Conservation (phyloP, 495 filamentous ascomycete species). For the Lichina pygmaea region DNA sequence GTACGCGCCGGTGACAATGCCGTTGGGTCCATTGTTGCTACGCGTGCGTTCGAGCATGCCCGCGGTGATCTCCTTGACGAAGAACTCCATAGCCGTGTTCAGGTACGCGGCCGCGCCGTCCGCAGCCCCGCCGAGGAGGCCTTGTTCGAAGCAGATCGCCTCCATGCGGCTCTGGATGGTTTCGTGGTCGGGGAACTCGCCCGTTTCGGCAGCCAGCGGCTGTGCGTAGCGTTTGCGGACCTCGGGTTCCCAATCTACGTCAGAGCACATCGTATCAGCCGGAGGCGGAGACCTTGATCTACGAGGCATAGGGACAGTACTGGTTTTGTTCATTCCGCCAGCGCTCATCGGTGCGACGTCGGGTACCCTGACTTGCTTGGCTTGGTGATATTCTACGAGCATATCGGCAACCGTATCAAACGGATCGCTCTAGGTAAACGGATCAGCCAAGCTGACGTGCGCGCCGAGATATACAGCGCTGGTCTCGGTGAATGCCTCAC, state of each 20-base stretch:
- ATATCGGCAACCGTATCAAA: conserved; percentile 28
- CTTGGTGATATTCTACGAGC: conserved; percentile 38
- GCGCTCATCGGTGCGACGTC: conserved; percentile 60
- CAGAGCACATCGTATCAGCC: background rate
- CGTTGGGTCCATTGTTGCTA: conserved; percentile 58
- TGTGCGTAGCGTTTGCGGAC: conserved; percentile 79
- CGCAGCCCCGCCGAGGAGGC: conserved; percentile 45
- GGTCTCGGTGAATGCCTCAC: conserved; percentile 12
- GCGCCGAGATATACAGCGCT: background rate
- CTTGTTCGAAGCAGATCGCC: conserved; percentile 84
- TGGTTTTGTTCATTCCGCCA: conserved; percentile 64
- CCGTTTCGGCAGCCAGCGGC: conserved; percentile 64
- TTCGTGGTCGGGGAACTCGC: conserved; percentile 68
- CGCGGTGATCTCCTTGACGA: conserved; percentile 67
- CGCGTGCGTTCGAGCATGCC: conserved; percentile 53
- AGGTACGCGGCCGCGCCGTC: conserved; percentile 59
- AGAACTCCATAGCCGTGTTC: conserved; percentile 73
- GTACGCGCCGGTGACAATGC: conserved; percentile 59
- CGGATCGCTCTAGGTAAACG: conserved; percentile 28
- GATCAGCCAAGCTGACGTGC: background rate
- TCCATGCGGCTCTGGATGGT: conserved; percentile 67
- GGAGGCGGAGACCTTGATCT: background rate
- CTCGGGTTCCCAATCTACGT: conserved; percentile 61
- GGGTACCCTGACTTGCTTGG: conserved; percentile 37
- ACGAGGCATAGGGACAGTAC: conserved; percentile 22